These are phyloP conservation scores for Paecilomyces dactylethromorphus DNA, from an alignment of 2,329 filamentous ascomycete genomes.

Conservation along the genomic window DNA sequence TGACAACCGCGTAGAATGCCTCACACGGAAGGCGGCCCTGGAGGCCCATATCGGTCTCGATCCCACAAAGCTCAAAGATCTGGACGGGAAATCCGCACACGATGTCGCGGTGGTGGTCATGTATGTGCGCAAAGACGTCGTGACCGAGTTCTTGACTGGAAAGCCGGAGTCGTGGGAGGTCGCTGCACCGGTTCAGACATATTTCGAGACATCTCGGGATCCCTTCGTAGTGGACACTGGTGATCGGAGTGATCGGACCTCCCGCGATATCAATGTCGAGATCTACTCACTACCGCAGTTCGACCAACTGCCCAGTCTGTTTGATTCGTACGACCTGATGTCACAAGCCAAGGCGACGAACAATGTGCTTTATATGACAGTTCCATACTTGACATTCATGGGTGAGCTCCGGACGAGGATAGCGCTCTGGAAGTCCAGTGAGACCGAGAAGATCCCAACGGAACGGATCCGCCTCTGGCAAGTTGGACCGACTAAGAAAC, in stretches of 20 bases:
- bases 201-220: constrained; percentile 26
- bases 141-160: constrained; percentile 34
- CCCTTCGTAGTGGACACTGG: constrained; percentile 6
- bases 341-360: constrained; percentile 27
- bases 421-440: constrained; percentile 22
- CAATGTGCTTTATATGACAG: constrained; percentile 26
- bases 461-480: constrained; percentile 36
- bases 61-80: constrained; percentile 30
- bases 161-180: constrained; percentile 44
- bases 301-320: constrained; percentile 29
- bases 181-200: constrained; percentile 34
- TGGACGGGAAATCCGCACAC: constrained; percentile 36
- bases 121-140: constrained; percentile 49
- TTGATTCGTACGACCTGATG: constrained; percentile 41
- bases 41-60: constrained; percentile 44
- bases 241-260: constrained; percentile 8
- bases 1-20: constrained; percentile 49
- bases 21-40: constrained; percentile 51
- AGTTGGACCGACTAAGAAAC: constrained; percentile 27
- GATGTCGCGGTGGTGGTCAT: constrained; percentile 50
- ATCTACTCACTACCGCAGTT: constrained; percentile 31
- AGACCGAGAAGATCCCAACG: constrained; percentile 14
- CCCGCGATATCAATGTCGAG: constrained; percentile 29
- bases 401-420: constrained; percentile 32
- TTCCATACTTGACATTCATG: constrained; percentile 27